A percentile compares a stretch with the other conserved stretches of the same genome.
phyloP scores from a whole-genome alignment of 23 red algal species.

The Gracilaria domingensis region DNA sequence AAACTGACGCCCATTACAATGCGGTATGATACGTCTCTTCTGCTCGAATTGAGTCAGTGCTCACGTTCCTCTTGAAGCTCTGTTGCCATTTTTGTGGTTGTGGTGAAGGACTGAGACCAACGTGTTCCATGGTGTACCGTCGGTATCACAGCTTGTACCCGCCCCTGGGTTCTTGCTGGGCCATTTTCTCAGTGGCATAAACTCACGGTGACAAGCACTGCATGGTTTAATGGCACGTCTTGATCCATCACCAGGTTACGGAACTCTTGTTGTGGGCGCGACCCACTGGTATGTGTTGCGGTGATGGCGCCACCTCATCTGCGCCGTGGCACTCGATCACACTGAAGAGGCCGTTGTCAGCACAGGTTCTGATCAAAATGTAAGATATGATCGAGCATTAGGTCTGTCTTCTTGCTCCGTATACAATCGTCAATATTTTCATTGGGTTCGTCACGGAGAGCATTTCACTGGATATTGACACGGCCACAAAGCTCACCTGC shows the following conservation, averaged over 20 bases:
- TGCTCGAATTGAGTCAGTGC: not conserved
- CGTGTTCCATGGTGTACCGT: not conserved
- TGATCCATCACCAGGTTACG: not conserved
- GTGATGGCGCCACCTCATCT: not conserved
- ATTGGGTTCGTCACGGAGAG: not conserved
- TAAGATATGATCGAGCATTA: not conserved
- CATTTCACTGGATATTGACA: not conserved
- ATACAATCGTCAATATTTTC: constrained; percentile 2
- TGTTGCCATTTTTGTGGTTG: not conserved
- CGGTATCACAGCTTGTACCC: not conserved
- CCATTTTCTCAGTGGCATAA: not conserved
- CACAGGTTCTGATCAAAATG: not conserved
- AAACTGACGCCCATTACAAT: not conserved
- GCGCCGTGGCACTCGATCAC: not conserved
- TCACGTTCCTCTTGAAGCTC: not conserved
- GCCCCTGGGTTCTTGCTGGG: not conserved
- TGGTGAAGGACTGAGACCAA: not conserved
- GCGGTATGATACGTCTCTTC: not conserved
- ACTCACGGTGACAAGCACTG: not conserved
- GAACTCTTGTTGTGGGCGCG: not conserved
- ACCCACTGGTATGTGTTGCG: not conserved
- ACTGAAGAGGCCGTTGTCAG: not conserved
- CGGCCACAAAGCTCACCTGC: not conserved
- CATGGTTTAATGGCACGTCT: not conserved
- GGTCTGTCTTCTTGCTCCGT: not conserved